These are phyloP conservation scores for Termitomyces sp. DNA, from an alignment of 768 basidiomycete species.

Conservation along the genomic window DNA sequence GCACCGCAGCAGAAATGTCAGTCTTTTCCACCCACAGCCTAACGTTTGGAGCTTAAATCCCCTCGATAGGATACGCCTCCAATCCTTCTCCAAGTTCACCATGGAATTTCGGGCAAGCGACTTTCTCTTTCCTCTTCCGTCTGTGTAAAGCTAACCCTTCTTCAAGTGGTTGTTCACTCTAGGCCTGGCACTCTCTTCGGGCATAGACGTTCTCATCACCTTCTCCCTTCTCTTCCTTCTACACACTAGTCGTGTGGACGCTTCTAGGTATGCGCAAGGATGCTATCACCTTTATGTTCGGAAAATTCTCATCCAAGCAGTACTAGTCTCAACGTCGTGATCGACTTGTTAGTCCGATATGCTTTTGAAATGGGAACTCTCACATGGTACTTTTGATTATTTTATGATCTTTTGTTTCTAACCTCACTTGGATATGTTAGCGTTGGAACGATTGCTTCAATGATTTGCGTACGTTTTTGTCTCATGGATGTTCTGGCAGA, in stretches of 20 bases:
- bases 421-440: background rate
- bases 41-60: background rate
- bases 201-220: constrained; percentile 35
- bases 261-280: constrained; percentile 22
- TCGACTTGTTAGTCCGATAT: constrained; percentile 18
- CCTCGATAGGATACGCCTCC: constrained; percentile 16
- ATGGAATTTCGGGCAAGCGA: constrained; percentile 10
- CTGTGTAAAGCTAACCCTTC: background rate
- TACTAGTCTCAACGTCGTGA: constrained; percentile 1
- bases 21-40: background rate
- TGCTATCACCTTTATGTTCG: background rate
- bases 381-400: constrained; percentile 25
- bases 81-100: constrained; percentile 15
- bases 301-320: background rate
- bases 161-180: constrained; percentile 39
- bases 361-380: constrained; percentile 37
- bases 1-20: constrained; percentile 21
- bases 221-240: constrained; percentile 29
- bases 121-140: background rate
- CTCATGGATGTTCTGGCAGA: background rate
- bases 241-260: constrained; percentile 23
- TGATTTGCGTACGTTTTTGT: constrained; percentile 8
- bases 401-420: background rate
- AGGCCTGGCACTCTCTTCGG: constrained; percentile 35
- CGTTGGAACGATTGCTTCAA: constrained; percentile 9